phyloP scores from a whole-genome alignment of 805 yeast species.

The Barnettozyma wickerhamii region DNA sequence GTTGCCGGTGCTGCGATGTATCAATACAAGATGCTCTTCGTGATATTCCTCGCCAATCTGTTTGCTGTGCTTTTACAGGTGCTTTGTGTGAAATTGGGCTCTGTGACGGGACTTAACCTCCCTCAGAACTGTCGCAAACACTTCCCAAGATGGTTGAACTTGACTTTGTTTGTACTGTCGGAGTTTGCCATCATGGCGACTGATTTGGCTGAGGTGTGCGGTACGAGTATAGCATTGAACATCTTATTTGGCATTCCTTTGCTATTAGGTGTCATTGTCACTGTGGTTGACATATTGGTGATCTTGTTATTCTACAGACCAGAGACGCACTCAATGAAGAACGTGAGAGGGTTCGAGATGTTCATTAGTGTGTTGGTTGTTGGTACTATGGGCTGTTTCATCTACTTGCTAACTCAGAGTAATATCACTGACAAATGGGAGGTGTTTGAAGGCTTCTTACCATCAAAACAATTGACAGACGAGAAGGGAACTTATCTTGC shows the following conservation, averaged over 20 bases:
- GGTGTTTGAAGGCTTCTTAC: slow-evolving; percentile 66
- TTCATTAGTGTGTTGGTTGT: slow-evolving; percentile 69
- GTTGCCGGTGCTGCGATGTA: slow-evolving; percentile 77
- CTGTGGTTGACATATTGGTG: slow-evolving; percentile 76
- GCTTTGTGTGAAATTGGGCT: slow-evolving; percentile 69
- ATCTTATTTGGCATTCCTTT: slow-evolving; percentile 74
- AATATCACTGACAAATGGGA: slow-evolving; percentile 47
- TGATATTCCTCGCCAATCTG: slow-evolving; percentile 60
- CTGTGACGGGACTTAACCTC: slow-evolving; percentile 74
- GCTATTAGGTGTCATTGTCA: slow-evolving; percentile 67
- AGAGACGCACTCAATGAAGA: slow-evolving; percentile 67
- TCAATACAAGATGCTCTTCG: slow-evolving; percentile 61
- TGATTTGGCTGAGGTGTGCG: slow-evolving; percentile 91
- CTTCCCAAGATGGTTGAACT: slow-evolving; percentile 55
- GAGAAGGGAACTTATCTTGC: slow-evolving; percentile 72
- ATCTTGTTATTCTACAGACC: slow-evolving; percentile 76
- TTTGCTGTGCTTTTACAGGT: slow-evolving; percentile 72
- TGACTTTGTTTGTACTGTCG: slow-evolving; percentile 62
- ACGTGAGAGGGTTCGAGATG: slow-evolving; percentile 72
- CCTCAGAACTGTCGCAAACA: slow-evolving; percentile 73
- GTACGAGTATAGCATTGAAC: slow-evolving; percentile 82
- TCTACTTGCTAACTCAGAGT: slow-evolving; percentile 60
- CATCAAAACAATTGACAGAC: slow-evolving; percentile 53
- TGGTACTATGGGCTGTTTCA: slow-evolving; percentile 73
- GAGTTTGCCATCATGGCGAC: slow-evolving; percentile 90